These are phyloP conservation scores for Astrephomene gubernaculifera DNA, from an alignment of 139 green algal genomes.

Conservation along the genomic window DNA sequence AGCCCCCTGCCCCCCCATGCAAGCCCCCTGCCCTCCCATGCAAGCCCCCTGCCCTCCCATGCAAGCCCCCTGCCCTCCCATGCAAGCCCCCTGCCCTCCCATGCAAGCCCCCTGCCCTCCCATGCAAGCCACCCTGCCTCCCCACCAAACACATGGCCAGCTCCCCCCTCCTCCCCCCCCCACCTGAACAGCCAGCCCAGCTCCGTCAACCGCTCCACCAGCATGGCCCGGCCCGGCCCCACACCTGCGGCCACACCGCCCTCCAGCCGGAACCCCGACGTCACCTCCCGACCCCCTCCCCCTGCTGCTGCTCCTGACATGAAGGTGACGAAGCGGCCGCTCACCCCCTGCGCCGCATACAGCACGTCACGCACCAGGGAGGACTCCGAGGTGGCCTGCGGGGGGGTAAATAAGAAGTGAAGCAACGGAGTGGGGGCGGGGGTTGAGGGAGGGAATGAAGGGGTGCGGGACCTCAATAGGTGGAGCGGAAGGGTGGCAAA, in stretches of 20 bases:
- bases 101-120: too few relatives aligned
- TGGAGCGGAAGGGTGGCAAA: too few relatives aligned
- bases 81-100: too few relatives aligned
- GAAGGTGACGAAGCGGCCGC: slow-evolving; percentile 56
- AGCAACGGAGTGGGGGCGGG: not conserved
- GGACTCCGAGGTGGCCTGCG: slow-evolving; percentile 61
- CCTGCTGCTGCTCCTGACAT: not conserved
- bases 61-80: too few relatives aligned
- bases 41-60: too few relatives aligned
- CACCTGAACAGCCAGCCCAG: slow-evolving; percentile 83
- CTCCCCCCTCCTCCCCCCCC: not conserved
- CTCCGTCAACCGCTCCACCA: slow-evolving; percentile 72
- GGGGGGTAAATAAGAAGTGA: not conserved
- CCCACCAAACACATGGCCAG: not conserved
- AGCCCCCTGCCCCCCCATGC: too few relatives aligned
- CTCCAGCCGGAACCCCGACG: not conserved
- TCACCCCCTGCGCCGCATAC: slow-evolving; percentile 82
- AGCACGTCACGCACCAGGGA: slow-evolving; percentile 90
- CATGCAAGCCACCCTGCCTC: too few relatives aligned
- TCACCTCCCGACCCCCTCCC: not conserved
- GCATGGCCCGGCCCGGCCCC: slow-evolving; percentile 1
- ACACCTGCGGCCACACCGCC: not conserved
- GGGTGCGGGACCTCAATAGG: not conserved
- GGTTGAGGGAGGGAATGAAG: not conserved
- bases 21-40: too few relatives aligned